phyloP scores from a whole-genome alignment of 2,329 filamentous ascomycete species.

The Diaporthe citrichinensis region DNA sequence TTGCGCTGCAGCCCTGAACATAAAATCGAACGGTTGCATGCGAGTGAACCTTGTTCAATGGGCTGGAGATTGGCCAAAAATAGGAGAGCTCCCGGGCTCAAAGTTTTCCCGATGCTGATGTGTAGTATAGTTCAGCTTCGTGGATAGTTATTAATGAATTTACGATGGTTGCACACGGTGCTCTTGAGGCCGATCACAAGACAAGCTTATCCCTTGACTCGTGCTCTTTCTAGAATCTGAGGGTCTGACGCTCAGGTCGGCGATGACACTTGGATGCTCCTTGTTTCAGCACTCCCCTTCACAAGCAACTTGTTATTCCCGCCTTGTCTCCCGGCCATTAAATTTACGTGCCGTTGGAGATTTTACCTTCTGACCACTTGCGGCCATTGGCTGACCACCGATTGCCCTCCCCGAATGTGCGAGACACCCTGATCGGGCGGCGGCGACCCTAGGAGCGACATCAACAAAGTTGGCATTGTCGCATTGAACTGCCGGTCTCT shows the following conservation, averaged over 20 bases:
- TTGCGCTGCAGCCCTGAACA: slow-evolving; percentile 27
- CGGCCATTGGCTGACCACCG: background rate
- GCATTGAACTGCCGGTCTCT: slow-evolving; percentile 25
- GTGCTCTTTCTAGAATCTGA: slow-evolving; percentile 20
- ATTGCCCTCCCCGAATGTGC: background rate
- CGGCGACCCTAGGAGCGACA: slow-evolving; percentile 21
- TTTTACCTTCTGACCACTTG: background rate
- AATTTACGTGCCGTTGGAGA: background rate
- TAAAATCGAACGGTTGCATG: background rate
- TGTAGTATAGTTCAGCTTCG: slow-evolving; percentile 9
- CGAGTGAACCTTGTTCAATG: background rate
- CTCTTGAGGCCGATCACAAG: background rate
- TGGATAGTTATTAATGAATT: slow-evolving; percentile 22
- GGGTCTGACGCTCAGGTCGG: slow-evolving; percentile 13
- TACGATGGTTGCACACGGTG: slow-evolving; percentile 1
- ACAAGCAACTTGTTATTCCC: slow-evolving; percentile 1
- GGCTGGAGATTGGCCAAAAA: background rate
- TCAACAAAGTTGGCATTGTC: slow-evolving; percentile 28
- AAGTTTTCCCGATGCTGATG: background rate
- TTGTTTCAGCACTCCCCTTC: background rate
- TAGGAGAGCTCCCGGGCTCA: background rate
- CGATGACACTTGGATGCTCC: slow-evolving; percentile 1
- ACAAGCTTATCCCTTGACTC: slow-evolving; percentile 25
- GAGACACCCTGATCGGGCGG: slow-evolving; percentile 17
- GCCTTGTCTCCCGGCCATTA: slow-evolving; percentile 22